Percentiles rank a stretch among this genome's conserved stretches.
Conservation (phyloP, 306 rosid genomes). For the Canavalia gladiata region DNA sequence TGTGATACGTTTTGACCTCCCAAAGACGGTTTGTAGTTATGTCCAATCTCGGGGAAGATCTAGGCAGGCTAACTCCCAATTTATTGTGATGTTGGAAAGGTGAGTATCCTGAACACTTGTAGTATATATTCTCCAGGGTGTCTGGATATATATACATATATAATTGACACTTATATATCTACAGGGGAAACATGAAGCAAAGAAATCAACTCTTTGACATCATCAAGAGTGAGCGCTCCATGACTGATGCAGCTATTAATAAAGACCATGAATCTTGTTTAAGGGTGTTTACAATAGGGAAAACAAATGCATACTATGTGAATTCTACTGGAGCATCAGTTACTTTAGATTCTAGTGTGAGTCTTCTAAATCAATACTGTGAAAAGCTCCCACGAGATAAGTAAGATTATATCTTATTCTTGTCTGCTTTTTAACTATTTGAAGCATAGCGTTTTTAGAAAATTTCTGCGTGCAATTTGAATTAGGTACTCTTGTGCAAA, state of each 20-base stretch:
- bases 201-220: slow-evolving; percentile 78
- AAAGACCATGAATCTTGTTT: slow-evolving; percentile 59
- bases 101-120: slow-evolving; percentile 46
- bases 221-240: slow-evolving; percentile 76
- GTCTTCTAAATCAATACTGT: slow-evolving; percentile 73
- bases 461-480: slow-evolving; percentile 25
- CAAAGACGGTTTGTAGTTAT: slow-evolving; percentile 88
- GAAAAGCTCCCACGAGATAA: slow-evolving; percentile 73
- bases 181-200: slow-evolving; percentile 84
- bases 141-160: not conserved
- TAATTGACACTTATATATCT: slow-evolving; percentile 23
- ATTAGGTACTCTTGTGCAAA: slow-evolving; percentile 69
- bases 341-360: slow-evolving; percentile 74
- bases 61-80: slow-evolving; percentile 79
- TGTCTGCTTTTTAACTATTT: slow-evolving; percentile 36
- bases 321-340: slow-evolving; percentile 81
- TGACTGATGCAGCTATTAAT: slow-evolving; percentile 70
- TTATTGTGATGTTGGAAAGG: slow-evolving; percentile 90
- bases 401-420: slow-evolving; percentile 56
- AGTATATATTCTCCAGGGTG: too few species aligned
- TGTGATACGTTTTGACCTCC: slow-evolving; percentile 93
- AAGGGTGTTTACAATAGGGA: slow-evolving; percentile 51
- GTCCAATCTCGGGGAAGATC: slow-evolving; percentile 95
- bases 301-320: slow-evolving; percentile 62
- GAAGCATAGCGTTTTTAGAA: slow-evolving; percentile 28